Evolutionary conservation across 306 rosid species (phyloP), one percentile per base, ranked within the genome.

Genomic region (Gleditsia sinensis): DNA sequence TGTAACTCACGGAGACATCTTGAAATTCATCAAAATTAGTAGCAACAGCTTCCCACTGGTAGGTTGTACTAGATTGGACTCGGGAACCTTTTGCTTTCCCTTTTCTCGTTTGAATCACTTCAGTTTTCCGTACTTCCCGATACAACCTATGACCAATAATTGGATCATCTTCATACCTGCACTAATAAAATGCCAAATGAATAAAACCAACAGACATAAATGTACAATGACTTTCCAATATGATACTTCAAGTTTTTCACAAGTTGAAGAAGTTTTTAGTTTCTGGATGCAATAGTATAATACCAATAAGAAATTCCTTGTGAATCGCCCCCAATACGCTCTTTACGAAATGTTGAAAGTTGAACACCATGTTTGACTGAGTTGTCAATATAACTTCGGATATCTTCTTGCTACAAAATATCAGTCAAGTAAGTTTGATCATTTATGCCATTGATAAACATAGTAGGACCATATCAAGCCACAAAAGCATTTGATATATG

Each of bases 1-100:
- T 71, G 68, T 67, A 70, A 87, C 98, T 91, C 81, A 93, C 97
- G 24, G 93, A 79, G 64, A 91, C 97, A 84, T 86, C 96, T 81
- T 82, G 89, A 82, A 93, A 93, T 91, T 93, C 98, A 77, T 91
- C 98, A 75, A 93, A 89, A 84, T 86, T 91, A 80, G 97, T 91
- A 75, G 98, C 98, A 32, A 91, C 92, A 7, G 93, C 74, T 84
- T 93, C 98, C 98, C 98, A 93, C 79, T 81, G 88, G 76, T 89
- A 89, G 9, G 92, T 48, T 39, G 92, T 82, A 66, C 63, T 83
- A 49, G 88, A 92, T 72, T 79, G 83, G 82, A 91, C 82, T 30
- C 79, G 89, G 51, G 98, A 93, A 75, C 98, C 97, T 78, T 89
- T 93, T 62, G 85, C 30, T 74, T 89, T 93, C 16, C 84, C 89